Conservation (phyloP, 2,329 filamentous ascomycete species). For the Paecilomyces sp. region DNA sequence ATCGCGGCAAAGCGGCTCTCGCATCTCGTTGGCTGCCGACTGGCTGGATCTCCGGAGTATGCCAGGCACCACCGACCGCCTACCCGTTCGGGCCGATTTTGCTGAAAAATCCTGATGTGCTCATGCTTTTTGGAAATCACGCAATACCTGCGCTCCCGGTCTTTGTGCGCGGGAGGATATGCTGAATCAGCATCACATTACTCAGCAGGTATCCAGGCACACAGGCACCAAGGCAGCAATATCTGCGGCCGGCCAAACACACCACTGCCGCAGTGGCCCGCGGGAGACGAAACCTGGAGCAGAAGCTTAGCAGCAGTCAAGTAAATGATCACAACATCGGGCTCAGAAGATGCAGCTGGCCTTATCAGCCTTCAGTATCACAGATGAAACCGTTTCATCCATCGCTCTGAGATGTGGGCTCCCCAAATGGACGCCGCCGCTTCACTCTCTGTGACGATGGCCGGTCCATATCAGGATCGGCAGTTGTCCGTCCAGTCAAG, state of each 20-base stretch:
- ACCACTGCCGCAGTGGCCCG: background rate
- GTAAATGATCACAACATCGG: background rate
- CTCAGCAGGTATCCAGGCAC: background rate
- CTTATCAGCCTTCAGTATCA: too few relatives aligned
- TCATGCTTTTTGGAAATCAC: slow-evolving; percentile 29
- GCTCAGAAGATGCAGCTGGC: background rate
- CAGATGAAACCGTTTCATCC: too few relatives aligned
- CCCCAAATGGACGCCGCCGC: background rate
- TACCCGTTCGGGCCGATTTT: slow-evolving; percentile 12
- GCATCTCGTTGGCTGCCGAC: background rate
- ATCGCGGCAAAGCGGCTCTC: background rate
- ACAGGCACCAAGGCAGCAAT: background rate
- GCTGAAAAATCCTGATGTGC: slow-evolving; percentile 22
- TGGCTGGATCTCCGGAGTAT: background rate
- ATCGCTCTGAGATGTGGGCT: too few relatives aligned
- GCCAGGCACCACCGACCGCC: slow-evolving; percentile 14
- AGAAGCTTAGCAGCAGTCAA: background rate
- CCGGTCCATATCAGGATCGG: background rate
- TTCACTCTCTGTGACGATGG: background rate
- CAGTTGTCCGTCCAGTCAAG: background rate
- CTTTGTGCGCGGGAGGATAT: slow-evolving; percentile 10
- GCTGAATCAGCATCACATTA: slow-evolving; percentile 4
- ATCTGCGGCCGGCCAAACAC: background rate
- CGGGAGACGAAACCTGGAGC: background rate
- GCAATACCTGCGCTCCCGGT: slow-evolving; percentile 29